A percentile compares a stretch with the other conserved stretches of the same genome.
These are phyloP conservation scores for Alternaria sp. DNA, from an alignment of 2,329 filamentous ascomycete species.

Conservation along the genomic window DNA sequence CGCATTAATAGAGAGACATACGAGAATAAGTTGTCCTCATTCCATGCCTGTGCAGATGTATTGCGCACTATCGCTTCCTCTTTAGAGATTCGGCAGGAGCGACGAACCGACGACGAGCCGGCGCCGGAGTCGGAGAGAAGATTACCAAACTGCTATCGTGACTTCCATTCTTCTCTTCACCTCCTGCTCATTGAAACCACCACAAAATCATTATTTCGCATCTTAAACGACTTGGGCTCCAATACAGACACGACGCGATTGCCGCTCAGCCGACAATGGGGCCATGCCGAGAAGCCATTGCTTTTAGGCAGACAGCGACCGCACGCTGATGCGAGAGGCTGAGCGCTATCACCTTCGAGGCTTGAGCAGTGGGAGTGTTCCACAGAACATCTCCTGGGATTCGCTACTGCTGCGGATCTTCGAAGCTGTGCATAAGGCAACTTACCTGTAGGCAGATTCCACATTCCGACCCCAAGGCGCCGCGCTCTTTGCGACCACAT, in stretches of 20 bases:
- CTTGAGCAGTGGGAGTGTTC: not conserved
- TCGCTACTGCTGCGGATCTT: not conserved
- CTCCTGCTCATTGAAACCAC: not conserved
- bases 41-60: not conserved
- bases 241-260: not conserved
- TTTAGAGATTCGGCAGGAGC: not conserved
- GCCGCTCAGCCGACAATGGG: not conserved
- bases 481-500: not conserved
- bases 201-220: not conserved
- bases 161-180: not conserved
- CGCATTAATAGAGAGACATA: not conserved
- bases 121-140: not conserved
- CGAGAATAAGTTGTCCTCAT: not conserved
- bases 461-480: not conserved
- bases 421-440: not conserved
- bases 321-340: slow-evolving; percentile 6
- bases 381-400: not conserved
- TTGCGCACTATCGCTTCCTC: not conserved
- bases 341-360: not conserved
- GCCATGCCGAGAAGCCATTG: not conserved
- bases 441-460: not conserved
- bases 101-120: not conserved
- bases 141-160: not conserved
- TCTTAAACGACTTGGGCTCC: not conserved
- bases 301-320: not conserved